A percentile compares a stretch with the other conserved stretches of the same genome.
Conservation (phyloP, 2,329 filamentous ascomycete genomes). For the Diplodia seriata region DNA sequence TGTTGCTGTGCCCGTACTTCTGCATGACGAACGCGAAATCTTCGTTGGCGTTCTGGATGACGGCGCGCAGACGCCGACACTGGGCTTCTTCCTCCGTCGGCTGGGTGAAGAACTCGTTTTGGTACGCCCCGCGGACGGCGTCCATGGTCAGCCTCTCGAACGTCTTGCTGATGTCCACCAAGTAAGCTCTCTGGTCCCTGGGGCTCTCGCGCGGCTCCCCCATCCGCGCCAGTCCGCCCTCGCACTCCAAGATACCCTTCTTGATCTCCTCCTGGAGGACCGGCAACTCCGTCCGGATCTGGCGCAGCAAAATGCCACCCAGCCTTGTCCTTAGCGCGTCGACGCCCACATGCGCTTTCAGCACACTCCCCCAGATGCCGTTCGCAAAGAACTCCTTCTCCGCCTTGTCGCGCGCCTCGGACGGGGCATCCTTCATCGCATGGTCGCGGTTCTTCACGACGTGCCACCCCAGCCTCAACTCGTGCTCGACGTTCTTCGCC, state of each 20-base stretch:
- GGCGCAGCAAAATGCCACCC: constrained; percentile 46
- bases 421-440: constrained; percentile 42
- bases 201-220: constrained; percentile 56
- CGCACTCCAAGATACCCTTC: constrained; percentile 51
- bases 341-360: constrained; percentile 54
- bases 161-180: constrained; percentile 53
- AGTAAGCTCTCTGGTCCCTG: constrained; percentile 57
- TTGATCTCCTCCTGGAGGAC: constrained; percentile 47
- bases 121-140: constrained; percentile 55
- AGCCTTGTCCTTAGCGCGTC: constrained; percentile 56
- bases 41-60: constrained; percentile 57
- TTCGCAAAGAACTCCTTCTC: constrained; percentile 47
- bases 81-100: constrained; percentile 25
- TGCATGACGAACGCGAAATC: constrained; percentile 56
- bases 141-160: constrained; percentile 56
- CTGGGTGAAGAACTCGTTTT: constrained; percentile 1
- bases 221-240: constrained; percentile 51
- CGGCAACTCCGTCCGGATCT: constrained; percentile 42
- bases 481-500: constrained; percentile 50
- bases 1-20: constrained; percentile 48
- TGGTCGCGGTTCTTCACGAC: constrained; percentile 57
- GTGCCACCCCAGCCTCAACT: constrained; percentile 60
- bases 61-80: constrained; percentile 57
- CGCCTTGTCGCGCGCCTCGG: constrained; percentile 48
- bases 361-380: constrained; percentile 41